Evolutionary conservation across 2,329 filamentous ascomycete genomes (phyloP).

Genomic region (Malbranchea cinnamomea): DNA sequence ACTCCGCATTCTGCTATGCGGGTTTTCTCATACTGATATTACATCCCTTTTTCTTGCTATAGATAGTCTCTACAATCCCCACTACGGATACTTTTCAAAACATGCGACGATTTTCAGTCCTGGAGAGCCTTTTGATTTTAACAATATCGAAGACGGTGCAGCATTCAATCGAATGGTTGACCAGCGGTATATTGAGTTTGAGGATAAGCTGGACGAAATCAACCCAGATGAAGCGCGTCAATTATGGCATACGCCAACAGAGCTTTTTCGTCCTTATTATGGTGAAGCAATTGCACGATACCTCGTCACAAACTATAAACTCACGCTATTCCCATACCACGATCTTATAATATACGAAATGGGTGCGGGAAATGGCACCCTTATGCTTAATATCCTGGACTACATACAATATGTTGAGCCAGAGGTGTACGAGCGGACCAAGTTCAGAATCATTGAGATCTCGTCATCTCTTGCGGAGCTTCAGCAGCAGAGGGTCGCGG

Average conservation of each 20-base stretch:
- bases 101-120: constrained; percentile 93
- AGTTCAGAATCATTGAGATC: constrained; percentile 94
- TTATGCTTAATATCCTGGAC: constrained; percentile 97
- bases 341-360: constrained; percentile 98
- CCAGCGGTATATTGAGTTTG: constrained; percentile 73
- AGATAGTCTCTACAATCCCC: constrained; percentile 90
- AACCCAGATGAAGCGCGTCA: constrained; percentile 65
- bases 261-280: constrained; percentile 92
- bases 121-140: constrained; percentile 83
- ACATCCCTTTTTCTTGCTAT: constrained; percentile 7
- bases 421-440: constrained; percentile 83
- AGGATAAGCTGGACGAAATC: constrained; percentile 66
- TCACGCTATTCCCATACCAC: constrained; percentile 86
- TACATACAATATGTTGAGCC: constrained; percentile 83
- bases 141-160: constrained; percentile 62
- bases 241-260: constrained; percentile 95
- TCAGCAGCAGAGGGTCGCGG: constrained; percentile 56
- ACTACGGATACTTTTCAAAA: constrained; percentile 93
- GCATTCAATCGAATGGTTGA: constrained; percentile 68
- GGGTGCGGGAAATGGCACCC: constrained; percentile 89
- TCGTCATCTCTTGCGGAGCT: constrained; percentile 64
- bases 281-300: constrained; percentile 96
- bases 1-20: background rate
- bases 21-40: constrained; percentile 4
- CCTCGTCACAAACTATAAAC: constrained; percentile 87